A percentile compares a stretch with the other conserved stretches of the same genome.
Conservation (phyloP, 768 basidiomycete genomes). For the Lactarius pseudohatsudake region DNA sequence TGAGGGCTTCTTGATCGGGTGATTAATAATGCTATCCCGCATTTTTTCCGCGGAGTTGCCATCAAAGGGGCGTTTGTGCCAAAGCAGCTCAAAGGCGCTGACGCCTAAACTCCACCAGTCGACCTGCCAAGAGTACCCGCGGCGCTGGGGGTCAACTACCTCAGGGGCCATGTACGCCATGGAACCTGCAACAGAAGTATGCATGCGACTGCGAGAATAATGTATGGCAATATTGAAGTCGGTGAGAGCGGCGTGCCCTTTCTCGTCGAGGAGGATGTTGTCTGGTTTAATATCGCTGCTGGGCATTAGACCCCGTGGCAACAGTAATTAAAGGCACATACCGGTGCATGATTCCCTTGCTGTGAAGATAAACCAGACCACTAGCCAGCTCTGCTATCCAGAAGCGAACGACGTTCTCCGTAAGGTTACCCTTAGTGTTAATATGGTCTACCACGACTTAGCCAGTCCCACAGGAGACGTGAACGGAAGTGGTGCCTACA, state of each 20-base stretch:
- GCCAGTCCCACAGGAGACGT: conserved; percentile 4
- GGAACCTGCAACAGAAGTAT: conserved; percentile 94
- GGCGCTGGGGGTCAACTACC: conserved; percentile 67
- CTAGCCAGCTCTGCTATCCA: conserved; percentile 87
- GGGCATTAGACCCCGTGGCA: conserved; percentile 20
- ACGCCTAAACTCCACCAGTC: conserved; percentile 98
- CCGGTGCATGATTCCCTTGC: conserved; percentile 93
- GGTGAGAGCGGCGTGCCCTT: conserved; percentile 93
- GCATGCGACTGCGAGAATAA: conserved; percentile 83
- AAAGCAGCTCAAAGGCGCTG: conserved; percentile 87
- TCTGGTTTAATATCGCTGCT: conserved; percentile 93
- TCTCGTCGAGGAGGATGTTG: conserved; percentile 91
- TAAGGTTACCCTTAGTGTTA: conserved; percentile 64
- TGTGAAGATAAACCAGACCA: conserved; percentile 86
- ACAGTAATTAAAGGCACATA: conserved; percentile 40
- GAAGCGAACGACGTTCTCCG: conserved; percentile 76
- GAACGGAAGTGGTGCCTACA: conserved; percentile 49
- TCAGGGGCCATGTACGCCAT: conserved; percentile 99
- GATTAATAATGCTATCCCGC: conserved; percentile 81
- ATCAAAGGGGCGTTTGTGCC: conserved; percentile 81
- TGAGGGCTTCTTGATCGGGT: conserved; percentile 72
- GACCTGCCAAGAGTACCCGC: conserved; percentile 89
- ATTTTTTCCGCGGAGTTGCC: conserved; percentile 88
- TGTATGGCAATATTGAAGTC: conserved; percentile 99
- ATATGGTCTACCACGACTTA: conserved; percentile 65